Base-by-base conservation (phyloP, 2,329 filamentous ascomycete species). In the Pseudogymnoascus sp. region DNA sequence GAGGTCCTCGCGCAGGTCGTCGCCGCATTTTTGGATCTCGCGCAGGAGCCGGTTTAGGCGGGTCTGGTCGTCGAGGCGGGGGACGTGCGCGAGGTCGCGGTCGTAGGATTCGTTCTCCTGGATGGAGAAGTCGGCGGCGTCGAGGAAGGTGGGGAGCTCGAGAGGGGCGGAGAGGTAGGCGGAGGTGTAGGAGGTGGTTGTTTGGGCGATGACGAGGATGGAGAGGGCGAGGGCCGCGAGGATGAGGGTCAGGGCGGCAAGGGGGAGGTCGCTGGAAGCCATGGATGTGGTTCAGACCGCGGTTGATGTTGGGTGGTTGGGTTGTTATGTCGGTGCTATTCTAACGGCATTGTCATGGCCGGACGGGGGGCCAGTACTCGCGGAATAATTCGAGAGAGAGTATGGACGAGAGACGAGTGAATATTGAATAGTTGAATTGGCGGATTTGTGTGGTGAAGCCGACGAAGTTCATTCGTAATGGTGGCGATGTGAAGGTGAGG, bases 51-150 rank as follows among this genome's bases (percentile, higher is more conserved):
- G 78, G 64, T 76, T 78, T 41, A 88, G 78, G 59, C 84, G 82
- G 58, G 87, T 70, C 76, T 86, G 86, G 72, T 88, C 85, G 66
- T 87, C 84, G 31, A 87, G 77, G 41, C 81, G 81, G 70, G 78
- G 78, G 40, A 87, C 79, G 64, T 80, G 81, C 62, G 79, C 76
- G 58, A 87, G 78, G 68, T 88, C 83, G 67, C 79, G 77, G 71
- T 87, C 83, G 71, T 87, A 87, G 69, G 79, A 83, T 73, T 87
- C 85, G 69, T 87, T 87, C 71, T 88, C 85, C 67, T 81, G 77
- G 59, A 86, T 78, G 40, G 83, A 70, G 69, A 80, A 84, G 71
- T 87, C 84, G 69, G 85, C 79, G 14, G 81, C 79, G 69, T 87
- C 84, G 69, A 86, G 73, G 68, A 87, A 84, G 63, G 79, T 79